phyloP scores from a whole-genome alignment of 1,284 basidiomycete species.

The Papiliotrema fonsecae region DNA sequence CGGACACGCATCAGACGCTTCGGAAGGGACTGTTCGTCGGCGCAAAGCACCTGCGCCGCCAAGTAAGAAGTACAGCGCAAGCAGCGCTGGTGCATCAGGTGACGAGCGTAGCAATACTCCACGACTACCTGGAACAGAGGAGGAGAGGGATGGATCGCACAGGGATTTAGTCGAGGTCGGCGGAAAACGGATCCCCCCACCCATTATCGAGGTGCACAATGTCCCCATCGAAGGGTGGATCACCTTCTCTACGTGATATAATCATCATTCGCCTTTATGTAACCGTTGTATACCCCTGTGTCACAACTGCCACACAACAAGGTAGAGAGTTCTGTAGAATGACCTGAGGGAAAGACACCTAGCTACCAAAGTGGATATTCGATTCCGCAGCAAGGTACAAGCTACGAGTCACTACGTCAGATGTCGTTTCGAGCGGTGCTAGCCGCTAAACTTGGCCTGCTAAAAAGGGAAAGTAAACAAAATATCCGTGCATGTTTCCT shows the following conservation, averaged over 20 bases:
- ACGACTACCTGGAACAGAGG: not conserved
- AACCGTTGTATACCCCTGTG: no score
- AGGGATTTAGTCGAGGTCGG: slow-evolving; percentile 27
- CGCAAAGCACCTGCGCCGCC: slow-evolving; percentile 38
- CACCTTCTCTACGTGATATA: slow-evolving; percentile 16
- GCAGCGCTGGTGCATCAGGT: slow-evolving; percentile 4
- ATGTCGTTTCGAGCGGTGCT: no score
- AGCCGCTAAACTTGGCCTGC: no score
- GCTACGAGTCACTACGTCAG: no score
- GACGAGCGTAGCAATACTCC: slow-evolving; percentile 2
- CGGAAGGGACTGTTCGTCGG: slow-evolving; percentile 12
- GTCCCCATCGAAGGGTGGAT: slow-evolving; percentile 25
- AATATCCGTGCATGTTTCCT: no score
- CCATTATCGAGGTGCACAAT: slow-evolving; percentile 36
- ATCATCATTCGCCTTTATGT: no score
- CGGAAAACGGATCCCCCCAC: slow-evolving; percentile 30
- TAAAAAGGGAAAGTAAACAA: no score
- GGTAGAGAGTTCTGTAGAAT: no score
- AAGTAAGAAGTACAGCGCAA: slow-evolving; percentile 12
- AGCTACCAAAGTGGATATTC: no score
- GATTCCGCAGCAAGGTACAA: no score
- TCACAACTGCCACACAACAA: no score
- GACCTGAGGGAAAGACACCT: no score
- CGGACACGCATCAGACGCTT: slow-evolving; percentile 2
- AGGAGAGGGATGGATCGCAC: not conserved